Percentiles rank a stretch among this genome's conserved stretches.
phyloP scores from a whole-genome alignment of 768 basidiomycete genomes.

The Glaciozyma antarctica region DNA sequence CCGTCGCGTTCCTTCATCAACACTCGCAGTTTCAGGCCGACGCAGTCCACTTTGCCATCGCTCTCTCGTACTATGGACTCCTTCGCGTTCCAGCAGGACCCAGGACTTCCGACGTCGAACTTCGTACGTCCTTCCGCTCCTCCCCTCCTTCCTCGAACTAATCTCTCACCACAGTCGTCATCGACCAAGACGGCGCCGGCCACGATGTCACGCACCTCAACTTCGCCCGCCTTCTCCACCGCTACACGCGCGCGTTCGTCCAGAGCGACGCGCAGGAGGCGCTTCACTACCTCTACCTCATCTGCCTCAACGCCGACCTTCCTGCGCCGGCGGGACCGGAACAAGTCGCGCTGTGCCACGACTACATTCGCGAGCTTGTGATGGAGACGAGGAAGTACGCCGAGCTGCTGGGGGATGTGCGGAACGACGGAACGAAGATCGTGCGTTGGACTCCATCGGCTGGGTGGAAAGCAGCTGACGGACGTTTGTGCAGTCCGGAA shows the following conservation, averaged over 20 bases:
- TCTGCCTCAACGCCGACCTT: slow-evolving; percentile 68
- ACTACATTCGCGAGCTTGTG: slow-evolving; percentile 43
- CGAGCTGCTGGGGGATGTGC: slow-evolving; percentile 85
- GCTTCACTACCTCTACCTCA: slow-evolving; percentile 84
- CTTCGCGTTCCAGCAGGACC: slow-evolving; percentile 61
- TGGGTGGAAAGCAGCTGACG: not conserved
- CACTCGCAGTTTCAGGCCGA: slow-evolving; percentile 79
- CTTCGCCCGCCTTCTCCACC: slow-evolving; percentile 76
- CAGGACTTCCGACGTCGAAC: slow-evolving; percentile 70
- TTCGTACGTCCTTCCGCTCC: slow-evolving; percentile 46
- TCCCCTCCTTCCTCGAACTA: not conserved
- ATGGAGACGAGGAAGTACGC: slow-evolving; percentile 55
- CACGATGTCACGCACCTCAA: not conserved
- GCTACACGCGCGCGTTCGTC: slow-evolving; percentile 84
- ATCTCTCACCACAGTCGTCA: not conserved
- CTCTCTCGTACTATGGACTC: slow-evolving; percentile 84
- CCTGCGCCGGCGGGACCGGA: slow-evolving; percentile 63
- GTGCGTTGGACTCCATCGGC: slow-evolving; percentile 42
- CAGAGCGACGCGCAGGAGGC: slow-evolving; percentile 89
- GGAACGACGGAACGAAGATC: slow-evolving; percentile 77
- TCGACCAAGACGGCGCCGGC: not conserved
- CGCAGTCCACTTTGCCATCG: slow-evolving; percentile 86
- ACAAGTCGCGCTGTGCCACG: slow-evolving; percentile 55
- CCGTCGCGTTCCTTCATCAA: slow-evolving; percentile 81
- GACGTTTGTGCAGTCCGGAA: slow-evolving; percentile 53